Percentiles rank a stretch among this genome's conserved stretches.
Conservation (phyloP, 345 rosid species). For the Salix brachista region DNA sequence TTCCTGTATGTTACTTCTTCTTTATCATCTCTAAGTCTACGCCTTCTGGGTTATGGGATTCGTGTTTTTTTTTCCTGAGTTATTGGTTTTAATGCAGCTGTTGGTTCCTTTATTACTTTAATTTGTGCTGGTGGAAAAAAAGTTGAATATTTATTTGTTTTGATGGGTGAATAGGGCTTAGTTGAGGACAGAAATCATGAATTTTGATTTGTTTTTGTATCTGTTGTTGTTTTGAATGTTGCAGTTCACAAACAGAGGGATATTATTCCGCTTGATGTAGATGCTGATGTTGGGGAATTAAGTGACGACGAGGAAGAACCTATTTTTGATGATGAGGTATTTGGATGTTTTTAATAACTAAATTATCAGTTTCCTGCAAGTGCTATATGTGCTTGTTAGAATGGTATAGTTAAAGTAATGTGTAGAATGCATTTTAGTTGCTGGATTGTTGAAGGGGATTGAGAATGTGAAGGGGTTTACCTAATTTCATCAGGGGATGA, state of each 20-base stretch:
- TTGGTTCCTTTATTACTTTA: no score
- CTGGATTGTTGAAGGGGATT: background rate
- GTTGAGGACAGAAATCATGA: background rate
- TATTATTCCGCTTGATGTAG: constrained; percentile 61
- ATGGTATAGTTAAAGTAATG: background rate
- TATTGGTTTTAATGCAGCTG: background rate
- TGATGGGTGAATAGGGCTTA: background rate
- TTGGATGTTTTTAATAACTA: background rate
- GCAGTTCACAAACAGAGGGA: constrained; percentile 88
- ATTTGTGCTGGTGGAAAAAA: background rate
- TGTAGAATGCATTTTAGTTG: background rate
- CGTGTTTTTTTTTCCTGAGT: background rate
- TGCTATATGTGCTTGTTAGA: background rate
- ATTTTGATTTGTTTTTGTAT: background rate
- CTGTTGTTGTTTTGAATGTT: background rate
- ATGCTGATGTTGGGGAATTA: constrained; percentile 53
- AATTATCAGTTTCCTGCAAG: background rate
- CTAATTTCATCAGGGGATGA: no score
- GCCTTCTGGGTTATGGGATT: background rate
- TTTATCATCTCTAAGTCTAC: no score
- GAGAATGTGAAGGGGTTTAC: no score
- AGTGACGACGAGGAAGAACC: constrained; percentile 72
- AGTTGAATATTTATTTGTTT: background rate
- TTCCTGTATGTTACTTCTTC: constrained; percentile 39
- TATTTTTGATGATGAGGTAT: constrained; percentile 46